These are phyloP conservation scores for Mortierella polycephala DNA, from an alignment of 371 early-diverging fungal species.

Conservation along the genomic window DNA sequence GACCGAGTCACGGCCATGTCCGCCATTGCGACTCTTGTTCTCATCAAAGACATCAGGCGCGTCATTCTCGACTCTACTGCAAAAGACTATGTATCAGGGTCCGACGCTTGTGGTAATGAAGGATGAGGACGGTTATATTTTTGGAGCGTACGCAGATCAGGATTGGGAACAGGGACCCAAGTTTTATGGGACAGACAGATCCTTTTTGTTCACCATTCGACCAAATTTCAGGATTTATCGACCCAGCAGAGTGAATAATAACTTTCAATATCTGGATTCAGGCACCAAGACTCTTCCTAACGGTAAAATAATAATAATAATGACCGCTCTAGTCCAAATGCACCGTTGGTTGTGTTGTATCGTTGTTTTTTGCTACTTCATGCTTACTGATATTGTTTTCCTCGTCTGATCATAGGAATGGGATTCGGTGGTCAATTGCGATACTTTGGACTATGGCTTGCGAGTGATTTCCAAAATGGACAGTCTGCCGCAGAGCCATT, in stretches of 20 bases:
- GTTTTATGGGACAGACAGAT: constrained; percentile 77
- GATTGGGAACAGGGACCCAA: constrained; percentile 68
- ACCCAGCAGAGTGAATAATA: constrained; percentile 70
- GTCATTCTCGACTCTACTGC: constrained; percentile 60
- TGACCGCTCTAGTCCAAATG: neutral
- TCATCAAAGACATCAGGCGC: constrained; percentile 75
- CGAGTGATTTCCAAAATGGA: constrained; percentile 73
- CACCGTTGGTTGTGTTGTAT: neutral
- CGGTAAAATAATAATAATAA: constrained; percentile 66
- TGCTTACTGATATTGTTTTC: neutral
- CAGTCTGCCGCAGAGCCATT: constrained; percentile 77
- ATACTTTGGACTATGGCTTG: constrained; percentile 87
- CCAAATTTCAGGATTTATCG: constrained; percentile 60
- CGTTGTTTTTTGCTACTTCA: neutral
- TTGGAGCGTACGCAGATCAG: constrained; percentile 83
- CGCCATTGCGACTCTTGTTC: constrained; percentile 61
- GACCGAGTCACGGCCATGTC: constrained; percentile 10
- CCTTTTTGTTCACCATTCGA: constrained; percentile 70
- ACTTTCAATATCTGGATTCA: constrained; percentile 87
- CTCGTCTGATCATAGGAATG: constrained; percentile 54
- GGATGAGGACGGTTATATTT: constrained; percentile 61
- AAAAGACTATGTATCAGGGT: constrained; percentile 61
- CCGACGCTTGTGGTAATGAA: constrained; percentile 60
- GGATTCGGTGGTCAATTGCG: constrained; percentile 88
- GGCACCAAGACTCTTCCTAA: constrained; percentile 88